A percentile compares a stretch with the other conserved stretches of the same genome.
These are phyloP conservation scores for Wilcoxina mikolae DNA, from an alignment of 495 filamentous ascomycete genomes.

Conservation along the genomic window DNA sequence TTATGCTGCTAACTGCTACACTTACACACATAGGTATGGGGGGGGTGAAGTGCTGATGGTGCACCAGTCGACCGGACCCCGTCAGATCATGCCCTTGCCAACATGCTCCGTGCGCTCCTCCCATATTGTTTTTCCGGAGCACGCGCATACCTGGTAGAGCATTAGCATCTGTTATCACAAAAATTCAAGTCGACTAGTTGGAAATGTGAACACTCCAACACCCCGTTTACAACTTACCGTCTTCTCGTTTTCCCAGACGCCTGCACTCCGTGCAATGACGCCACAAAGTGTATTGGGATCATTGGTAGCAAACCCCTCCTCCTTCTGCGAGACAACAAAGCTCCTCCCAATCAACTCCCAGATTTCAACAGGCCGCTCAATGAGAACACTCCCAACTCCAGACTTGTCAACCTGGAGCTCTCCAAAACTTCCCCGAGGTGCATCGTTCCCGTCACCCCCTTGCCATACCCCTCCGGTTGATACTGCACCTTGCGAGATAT, in stretches of 20 bases:
- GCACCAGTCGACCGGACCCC: no score
- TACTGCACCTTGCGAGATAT: conserved; percentile 67
- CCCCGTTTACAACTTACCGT: conserved; percentile 63
- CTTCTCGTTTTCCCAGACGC: conserved; percentile 97
- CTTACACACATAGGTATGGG: no score
- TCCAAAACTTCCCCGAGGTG: conserved; percentile 55
- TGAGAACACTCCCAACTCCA: conserved; percentile 58
- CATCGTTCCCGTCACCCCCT: conserved; percentile 36
- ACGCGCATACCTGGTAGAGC: conserved; percentile 42
- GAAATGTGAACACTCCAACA: no score
- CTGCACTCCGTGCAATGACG: conserved; percentile 85
- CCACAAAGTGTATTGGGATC: conserved; percentile 75
- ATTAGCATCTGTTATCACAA: background rate
- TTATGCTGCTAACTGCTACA: no score
- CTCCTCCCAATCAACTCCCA: conserved; percentile 94
- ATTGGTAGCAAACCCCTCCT: conserved; percentile 42
- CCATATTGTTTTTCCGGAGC: conserved; percentile 95
- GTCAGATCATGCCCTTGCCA: conserved; percentile 65
- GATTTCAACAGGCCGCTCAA: conserved; percentile 66
- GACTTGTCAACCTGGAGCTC: conserved; percentile 52
- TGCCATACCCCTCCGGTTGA: conserved; percentile 74
- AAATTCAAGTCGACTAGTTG: no score
- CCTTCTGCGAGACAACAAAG: conserved; percentile 58
- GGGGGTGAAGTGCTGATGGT: no score
- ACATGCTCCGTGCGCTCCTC: conserved; percentile 88